Conservation (phyloP, 768 basidiomycete genomes). For the Sutorius australiensis region DNA sequence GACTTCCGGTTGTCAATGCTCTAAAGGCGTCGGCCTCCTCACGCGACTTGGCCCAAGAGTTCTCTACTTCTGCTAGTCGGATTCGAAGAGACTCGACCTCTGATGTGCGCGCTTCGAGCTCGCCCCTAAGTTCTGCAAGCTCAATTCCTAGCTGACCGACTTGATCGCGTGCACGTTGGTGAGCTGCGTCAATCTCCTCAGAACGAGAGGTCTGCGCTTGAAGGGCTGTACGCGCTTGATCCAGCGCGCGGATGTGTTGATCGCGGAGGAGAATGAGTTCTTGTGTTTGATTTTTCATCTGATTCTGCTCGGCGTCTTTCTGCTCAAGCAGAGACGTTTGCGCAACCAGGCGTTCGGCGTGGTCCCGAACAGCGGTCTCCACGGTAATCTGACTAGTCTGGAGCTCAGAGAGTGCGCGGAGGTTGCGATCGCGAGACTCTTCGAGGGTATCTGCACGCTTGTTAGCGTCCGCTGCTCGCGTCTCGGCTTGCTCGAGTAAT, state of each 20-base stretch:
- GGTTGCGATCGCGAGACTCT: conserved; percentile 57
- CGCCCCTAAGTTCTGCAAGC: conserved; percentile 71
- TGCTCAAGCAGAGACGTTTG: conserved; percentile 75
- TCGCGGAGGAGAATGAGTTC: conserved; percentile 69
- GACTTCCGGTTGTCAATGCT: conserved; percentile 77
- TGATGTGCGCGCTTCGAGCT: conserved; percentile 68
- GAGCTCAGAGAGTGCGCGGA: conserved; percentile 65
- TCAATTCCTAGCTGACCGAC: conserved; percentile 71
- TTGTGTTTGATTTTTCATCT: conserved; percentile 62
- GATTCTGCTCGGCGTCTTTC: conserved; percentile 71
- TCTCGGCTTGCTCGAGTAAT: conserved; percentile 74
- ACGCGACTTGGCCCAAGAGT: conserved; percentile 86
- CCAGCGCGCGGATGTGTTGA: conserved; percentile 82
- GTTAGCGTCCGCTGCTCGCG: conserved; percentile 67
- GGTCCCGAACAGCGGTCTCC: conserved; percentile 69
- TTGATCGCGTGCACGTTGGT: conserved; percentile 66
- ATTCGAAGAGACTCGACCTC: conserved; percentile 70
- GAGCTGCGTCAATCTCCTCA: conserved; percentile 72
- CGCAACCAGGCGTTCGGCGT: conserved; percentile 66
- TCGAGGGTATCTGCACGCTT: conserved; percentile 76
- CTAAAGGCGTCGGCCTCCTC: conserved; percentile 91
- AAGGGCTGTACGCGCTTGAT: conserved; percentile 79
- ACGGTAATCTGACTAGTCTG: conserved; percentile 57
- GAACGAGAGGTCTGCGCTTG: conserved; percentile 71
- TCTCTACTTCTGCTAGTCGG: conserved; percentile 77